Percentiles rank a stretch among this genome's conserved stretches.
Conservation (phyloP, 306 rosid genomes). For the Vicia villosa region DNA sequence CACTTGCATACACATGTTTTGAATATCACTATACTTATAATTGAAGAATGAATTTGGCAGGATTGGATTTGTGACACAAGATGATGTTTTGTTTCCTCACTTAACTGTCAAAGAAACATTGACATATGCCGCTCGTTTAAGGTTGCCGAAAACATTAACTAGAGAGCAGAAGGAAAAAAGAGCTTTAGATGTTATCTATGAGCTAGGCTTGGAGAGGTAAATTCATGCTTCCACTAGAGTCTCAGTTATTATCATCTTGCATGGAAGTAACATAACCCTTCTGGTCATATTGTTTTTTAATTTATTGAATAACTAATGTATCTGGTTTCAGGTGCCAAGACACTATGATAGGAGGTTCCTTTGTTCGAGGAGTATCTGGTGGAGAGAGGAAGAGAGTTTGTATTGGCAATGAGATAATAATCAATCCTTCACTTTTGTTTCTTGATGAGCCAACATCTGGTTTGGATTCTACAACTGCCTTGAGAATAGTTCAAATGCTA, state of each 20-base stretch:
- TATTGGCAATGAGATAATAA: slow-evolving; percentile 86
- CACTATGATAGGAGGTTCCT: slow-evolving; percentile 95
- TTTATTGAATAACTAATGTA: neutral
- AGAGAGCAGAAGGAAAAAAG: slow-evolving; percentile 84
- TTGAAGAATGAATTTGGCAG: slow-evolving; percentile 44
- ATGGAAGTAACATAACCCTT: neutral
- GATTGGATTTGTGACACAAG: slow-evolving; percentile 97
- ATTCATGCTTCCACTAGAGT: neutral
- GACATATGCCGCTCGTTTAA: slow-evolving; percentile 79
- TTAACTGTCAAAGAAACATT: slow-evolving; percentile 90
- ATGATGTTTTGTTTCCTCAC: slow-evolving; percentile 94
- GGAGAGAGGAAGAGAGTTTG: slow-evolving; percentile 98
- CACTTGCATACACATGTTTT: neutral
- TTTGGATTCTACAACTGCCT: slow-evolving; percentile 95
- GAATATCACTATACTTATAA: neutral
- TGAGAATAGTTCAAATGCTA: slow-evolving; percentile 88
- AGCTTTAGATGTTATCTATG: slow-evolving; percentile 80
- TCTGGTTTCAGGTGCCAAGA: slow-evolving; percentile 79
- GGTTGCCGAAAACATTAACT: slow-evolving; percentile 66
- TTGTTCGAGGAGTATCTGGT: slow-evolving; percentile 90
- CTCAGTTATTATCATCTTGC: slow-evolving; percentile 12
- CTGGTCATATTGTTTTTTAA: too few species aligned
- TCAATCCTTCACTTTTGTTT: slow-evolving; percentile 89
- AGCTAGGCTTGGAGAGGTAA: slow-evolving; percentile 94
- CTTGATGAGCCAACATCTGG: slow-evolving; percentile 99